Evolutionary conservation across 768 basidiomycete genomes (phyloP).

Genomic region (Lactarius indigo): DNA sequence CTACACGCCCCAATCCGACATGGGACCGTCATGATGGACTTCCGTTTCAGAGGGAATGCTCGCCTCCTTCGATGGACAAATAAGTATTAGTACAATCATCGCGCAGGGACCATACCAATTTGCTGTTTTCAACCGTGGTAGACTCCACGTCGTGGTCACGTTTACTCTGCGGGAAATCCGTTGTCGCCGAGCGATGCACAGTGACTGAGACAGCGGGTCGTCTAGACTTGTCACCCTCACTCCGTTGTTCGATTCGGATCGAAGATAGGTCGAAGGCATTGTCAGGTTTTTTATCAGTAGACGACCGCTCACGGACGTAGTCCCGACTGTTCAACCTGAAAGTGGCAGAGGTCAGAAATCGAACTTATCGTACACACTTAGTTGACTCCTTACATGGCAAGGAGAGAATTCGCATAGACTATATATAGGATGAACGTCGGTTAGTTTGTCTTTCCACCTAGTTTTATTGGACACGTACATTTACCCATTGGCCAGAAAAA

Average conservation of each 20-base stretch:
- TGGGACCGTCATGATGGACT: not conserved
- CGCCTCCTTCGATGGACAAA: not conserved
- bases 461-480: constrained; percentile 35
- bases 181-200: not conserved
- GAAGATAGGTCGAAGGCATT: not conserved
- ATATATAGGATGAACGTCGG: constrained; percentile 25
- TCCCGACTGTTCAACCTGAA: constrained; percentile 17
- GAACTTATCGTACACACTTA: not conserved
- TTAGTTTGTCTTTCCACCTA: not conserved
- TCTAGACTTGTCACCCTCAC: not conserved
- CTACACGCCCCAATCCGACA: not conserved
- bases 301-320: not conserved
- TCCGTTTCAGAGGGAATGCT: not conserved
- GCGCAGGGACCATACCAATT: not conserved
- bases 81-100: not conserved
- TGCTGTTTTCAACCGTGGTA: not conserved
- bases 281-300: no score
- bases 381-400: constrained; percentile 43
- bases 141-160: not conserved
- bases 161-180: not conserved
- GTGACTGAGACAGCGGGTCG: not conserved
- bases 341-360: not conserved
- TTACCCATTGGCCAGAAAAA: constrained; percentile 53
- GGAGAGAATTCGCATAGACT: constrained; percentile 52
- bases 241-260: not conserved